Conservation (phyloP, 163 green algal genomes). For the Scenedesmus sp. region DNA sequence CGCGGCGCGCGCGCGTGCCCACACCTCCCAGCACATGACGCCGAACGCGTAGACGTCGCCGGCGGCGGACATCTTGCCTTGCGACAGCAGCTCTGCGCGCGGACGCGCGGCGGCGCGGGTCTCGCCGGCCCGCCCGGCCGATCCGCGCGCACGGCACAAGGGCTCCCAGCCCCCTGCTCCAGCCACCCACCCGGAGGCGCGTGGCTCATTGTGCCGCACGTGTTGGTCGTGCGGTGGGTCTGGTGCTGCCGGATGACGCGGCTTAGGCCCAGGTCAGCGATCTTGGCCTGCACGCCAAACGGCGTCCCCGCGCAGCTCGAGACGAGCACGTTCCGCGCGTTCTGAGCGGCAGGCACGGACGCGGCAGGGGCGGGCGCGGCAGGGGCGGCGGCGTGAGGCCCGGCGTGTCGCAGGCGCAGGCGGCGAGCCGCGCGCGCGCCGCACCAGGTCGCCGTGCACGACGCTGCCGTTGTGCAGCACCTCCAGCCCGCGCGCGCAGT, state of each 20-base stretch:
- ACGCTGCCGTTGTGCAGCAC: constrained; percentile 4
- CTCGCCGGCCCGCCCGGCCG: not conserved
- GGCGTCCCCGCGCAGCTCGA: not conserved
- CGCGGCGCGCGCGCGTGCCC: too few species aligned
- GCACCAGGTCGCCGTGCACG: constrained; percentile 25
- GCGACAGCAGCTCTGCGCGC: constrained; percentile 22
- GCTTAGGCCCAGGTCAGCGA: constrained; percentile 68
- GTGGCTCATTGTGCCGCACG: constrained; percentile 40
- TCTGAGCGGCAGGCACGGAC: constrained; percentile 6
- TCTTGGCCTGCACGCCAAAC: constrained; percentile 56
- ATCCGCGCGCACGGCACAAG: not conserved
- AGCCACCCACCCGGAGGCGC: not conserved
- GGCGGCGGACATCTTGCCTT: constrained; percentile 9
- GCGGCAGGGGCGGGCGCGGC: not conserved
- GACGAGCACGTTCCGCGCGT: constrained; percentile 36
- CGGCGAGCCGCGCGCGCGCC: too few species aligned
- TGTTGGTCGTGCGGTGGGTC: constrained; percentile 39
- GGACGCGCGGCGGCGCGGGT: not conserved
- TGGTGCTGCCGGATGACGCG: constrained; percentile 45
- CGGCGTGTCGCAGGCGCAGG: too few species aligned
- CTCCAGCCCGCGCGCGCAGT: not conserved
- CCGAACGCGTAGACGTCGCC: constrained; percentile 40
- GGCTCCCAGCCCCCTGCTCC: not conserved
- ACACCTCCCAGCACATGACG: too few species aligned
- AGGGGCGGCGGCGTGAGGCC: too few species aligned